Conservation (phyloP, 2,329 filamentous ascomycete genomes). For the Curvularia hawaiiensis region DNA sequence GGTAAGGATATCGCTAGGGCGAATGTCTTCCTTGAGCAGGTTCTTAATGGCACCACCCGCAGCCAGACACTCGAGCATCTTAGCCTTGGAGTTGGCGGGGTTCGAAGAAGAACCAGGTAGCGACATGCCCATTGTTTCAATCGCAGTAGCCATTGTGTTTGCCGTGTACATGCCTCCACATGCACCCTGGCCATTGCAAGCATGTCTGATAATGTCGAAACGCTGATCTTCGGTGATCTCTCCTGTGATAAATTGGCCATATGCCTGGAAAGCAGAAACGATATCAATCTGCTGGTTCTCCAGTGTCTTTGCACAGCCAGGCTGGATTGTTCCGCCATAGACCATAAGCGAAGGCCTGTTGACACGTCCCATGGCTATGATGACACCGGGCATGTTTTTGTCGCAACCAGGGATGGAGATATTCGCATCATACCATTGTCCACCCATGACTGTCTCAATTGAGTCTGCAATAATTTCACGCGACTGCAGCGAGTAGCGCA, state of each 20-base stretch:
- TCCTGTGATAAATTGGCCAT: slow-evolving; percentile 91
- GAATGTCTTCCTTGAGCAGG: slow-evolving; percentile 57
- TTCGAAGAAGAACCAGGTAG: slow-evolving; percentile 59
- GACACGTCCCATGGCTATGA: slow-evolving; percentile 85
- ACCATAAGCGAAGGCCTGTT: slow-evolving; percentile 97
- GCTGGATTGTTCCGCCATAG: slow-evolving; percentile 92
- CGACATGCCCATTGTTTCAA: slow-evolving; percentile 58
- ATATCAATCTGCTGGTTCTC: slow-evolving; percentile 82
- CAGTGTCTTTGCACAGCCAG: slow-evolving; percentile 78
- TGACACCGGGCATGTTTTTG: slow-evolving; percentile 87
- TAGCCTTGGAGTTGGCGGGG: slow-evolving; percentile 57
- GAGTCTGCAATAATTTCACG: slow-evolving; percentile 97
- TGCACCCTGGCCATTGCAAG: slow-evolving; percentile 82
- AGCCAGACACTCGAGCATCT: slow-evolving; percentile 56
- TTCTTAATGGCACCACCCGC: slow-evolving; percentile 58
- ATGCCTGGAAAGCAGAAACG: slow-evolving; percentile 96
- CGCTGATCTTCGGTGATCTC: slow-evolving; percentile 90
- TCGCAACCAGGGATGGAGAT: slow-evolving; percentile 97
- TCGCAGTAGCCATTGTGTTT: slow-evolving; percentile 59
- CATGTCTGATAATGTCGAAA: slow-evolving; percentile 92
- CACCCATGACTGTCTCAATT: slow-evolving; percentile 98
- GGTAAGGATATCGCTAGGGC: slow-evolving; percentile 57
- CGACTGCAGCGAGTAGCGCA: slow-evolving; percentile 94
- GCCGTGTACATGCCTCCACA: slow-evolving; percentile 78
- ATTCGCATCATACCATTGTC: slow-evolving; percentile 98